phyloP scores from a whole-genome alignment of 148 eudicot species.

The Fallopia convolvulus region DNA sequence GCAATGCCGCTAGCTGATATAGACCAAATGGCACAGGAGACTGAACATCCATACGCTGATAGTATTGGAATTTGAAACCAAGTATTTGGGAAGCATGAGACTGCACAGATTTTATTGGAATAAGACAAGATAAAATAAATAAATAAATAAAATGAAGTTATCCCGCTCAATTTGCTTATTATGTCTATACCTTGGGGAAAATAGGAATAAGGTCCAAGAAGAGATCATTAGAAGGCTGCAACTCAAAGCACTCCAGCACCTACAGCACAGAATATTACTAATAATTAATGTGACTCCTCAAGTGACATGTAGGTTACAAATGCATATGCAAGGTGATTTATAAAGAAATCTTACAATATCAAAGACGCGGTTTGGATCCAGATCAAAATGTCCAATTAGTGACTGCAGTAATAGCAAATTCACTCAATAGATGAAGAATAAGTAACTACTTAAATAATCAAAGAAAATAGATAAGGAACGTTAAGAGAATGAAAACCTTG shows the following conservation, averaged over 20 bases:
- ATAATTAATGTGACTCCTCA: neutral
- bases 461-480: slow-evolving; percentile 7
- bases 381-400: slow-evolving; percentile 92
- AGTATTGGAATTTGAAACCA: slow-evolving; percentile 94
- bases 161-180: neutral
- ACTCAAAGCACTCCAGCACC: slow-evolving; percentile 97
- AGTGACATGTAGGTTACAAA: neutral
- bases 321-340: neutral
- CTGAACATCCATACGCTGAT: slow-evolving; percentile 81
- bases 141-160: neutral
- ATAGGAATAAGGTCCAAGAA: slow-evolving; percentile 91
- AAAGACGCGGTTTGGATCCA: slow-evolving; percentile 98
- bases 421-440: neutral
- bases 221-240: slow-evolving; percentile 68
- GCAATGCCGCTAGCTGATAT: slow-evolving; percentile 84
- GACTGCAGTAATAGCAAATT: slow-evolving; percentile 50
- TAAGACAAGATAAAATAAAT: neutral
- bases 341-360: slow-evolving; percentile 72
- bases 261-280: slow-evolving; percentile 15
- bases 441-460: neutral
- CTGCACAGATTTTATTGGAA: slow-evolving; percentile 33
- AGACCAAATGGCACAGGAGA: slow-evolving; percentile 64
- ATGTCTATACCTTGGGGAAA: slow-evolving; percentile 71
- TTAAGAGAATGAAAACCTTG: slow-evolving; percentile 9
- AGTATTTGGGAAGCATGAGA: slow-evolving; percentile 96